These are phyloP conservation scores for Coccomyxa subellipsoidea DNA, from an alignment of 163 green algal species.

Conservation along the genomic window DNA sequence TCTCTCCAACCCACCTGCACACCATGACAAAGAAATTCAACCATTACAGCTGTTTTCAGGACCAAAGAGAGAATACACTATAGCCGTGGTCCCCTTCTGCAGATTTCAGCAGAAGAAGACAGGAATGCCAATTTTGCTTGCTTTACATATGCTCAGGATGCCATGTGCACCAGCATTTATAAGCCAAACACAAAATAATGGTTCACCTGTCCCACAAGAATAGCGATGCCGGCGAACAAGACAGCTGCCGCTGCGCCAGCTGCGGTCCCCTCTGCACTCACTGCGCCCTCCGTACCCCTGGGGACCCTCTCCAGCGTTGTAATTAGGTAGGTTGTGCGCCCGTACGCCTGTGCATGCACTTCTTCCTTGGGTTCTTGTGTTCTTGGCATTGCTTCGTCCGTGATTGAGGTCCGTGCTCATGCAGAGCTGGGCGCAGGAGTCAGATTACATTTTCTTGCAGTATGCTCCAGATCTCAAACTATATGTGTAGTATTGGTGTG, in stretches of 20 bases:
- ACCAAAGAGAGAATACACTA: background rate
- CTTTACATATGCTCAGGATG: background rate
- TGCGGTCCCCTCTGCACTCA: conserved; percentile 88
- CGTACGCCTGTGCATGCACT: conserved; percentile 73
- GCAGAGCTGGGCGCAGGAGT: too few relatives aligned
- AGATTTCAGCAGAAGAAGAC: background rate
- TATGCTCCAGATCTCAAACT: too few relatives aligned
- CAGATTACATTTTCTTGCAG: too few relatives aligned
- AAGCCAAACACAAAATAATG: background rate
- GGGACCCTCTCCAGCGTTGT: conserved; percentile 85
- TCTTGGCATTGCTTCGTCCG: too few relatives aligned
- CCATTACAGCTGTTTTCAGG: background rate
- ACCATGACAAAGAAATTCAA: background rate
- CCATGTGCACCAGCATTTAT: background rate
- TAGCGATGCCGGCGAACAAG: conserved; percentile 46
- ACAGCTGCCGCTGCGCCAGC: conserved; percentile 73
- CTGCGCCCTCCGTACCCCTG: conserved; percentile 93
- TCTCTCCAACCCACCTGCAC: conserved; percentile 51
- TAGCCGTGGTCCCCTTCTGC: background rate
- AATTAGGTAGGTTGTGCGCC: conserved; percentile 91
- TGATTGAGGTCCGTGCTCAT: too few relatives aligned
- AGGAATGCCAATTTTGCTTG: background rate
- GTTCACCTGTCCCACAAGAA: conserved; percentile 44
- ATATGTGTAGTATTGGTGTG: too few relatives aligned
- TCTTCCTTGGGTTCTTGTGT: background rate